A percentile compares a stretch with the other conserved stretches of the same genome.
Evolutionary conservation across 331 rosid genomes (phyloP).

Genomic region (Spiraea crenata): DNA sequence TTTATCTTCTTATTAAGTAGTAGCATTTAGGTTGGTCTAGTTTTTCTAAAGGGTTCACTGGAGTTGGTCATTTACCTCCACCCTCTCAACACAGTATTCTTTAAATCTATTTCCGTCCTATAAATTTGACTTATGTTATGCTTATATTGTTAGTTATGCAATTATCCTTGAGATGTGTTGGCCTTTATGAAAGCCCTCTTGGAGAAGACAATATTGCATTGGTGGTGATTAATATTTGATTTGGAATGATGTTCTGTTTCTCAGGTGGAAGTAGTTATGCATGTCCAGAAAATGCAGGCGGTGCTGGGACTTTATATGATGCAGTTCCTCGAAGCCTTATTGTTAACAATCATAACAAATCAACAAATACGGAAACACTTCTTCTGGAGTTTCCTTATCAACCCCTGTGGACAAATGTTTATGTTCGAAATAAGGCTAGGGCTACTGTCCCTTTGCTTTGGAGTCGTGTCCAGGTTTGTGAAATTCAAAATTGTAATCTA

Average conservation of each 20-base stretch:
- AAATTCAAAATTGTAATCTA: not conserved
- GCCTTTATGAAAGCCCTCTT: not conserved
- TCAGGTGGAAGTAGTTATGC: conserved; percentile 86
- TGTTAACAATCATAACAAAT: conserved; percentile 70
- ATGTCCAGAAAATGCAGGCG: conserved; percentile 87
- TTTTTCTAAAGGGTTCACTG: not conserved
- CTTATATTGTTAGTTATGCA: conserved; percentile 1
- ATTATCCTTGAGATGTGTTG: not conserved
- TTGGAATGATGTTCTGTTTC: conserved; percentile 17
- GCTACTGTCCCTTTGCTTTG: conserved; percentile 92
- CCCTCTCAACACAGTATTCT: not conserved
- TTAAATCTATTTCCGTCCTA: not conserved
- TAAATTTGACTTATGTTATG: not conserved
- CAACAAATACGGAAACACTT: conserved; percentile 89
- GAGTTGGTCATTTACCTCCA: not conserved
- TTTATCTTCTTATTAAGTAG: not conserved
- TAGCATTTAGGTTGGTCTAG: not conserved
- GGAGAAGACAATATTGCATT: not conserved
- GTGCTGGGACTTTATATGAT: conserved; percentile 94
- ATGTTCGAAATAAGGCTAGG: conserved; percentile 86
- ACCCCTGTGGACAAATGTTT: conserved; percentile 92
- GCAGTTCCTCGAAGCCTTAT: conserved; percentile 92
- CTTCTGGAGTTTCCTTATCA: conserved; percentile 86
- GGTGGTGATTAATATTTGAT: not conserved
- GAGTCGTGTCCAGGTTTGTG: conserved; percentile 99